Evolutionary conservation across 2,329 filamentous ascomycete genomes (phyloP).

Genomic region (Raffaelea arxii): DNA sequence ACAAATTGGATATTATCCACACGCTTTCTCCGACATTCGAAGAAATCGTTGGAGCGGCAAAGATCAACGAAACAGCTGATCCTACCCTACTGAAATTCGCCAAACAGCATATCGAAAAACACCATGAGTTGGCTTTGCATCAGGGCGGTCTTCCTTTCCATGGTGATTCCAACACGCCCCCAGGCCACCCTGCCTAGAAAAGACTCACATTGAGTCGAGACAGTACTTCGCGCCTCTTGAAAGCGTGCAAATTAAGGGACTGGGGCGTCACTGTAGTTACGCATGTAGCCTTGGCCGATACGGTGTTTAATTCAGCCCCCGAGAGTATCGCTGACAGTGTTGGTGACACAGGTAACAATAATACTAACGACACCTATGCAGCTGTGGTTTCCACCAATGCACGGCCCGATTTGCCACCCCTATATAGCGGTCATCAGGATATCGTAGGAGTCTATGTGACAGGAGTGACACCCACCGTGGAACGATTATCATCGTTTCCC

Average conservation of each 20-base stretch:
- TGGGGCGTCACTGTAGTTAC: background rate
- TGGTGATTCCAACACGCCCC: background rate
- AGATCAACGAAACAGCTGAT: background rate
- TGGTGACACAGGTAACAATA: background rate
- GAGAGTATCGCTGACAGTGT: no score
- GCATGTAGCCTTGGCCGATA: background rate
- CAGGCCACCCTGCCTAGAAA: no score
- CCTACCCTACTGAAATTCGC: background rate
- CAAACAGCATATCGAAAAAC: background rate
- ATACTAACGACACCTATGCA: background rate
- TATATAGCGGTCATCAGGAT: background rate
- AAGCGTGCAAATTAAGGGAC: background rate
- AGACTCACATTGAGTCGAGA: background rate
- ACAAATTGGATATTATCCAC: no score
- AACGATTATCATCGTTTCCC: background rate
- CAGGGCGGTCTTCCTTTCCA: background rate
- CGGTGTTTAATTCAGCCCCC: background rate
- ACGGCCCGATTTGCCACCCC: background rate
- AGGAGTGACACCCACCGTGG: background rate
- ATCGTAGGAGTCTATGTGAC: background rate
- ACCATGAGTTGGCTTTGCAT: background rate
- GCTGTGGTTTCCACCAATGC: background rate
- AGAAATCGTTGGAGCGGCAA: background rate
- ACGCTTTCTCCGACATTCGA: background rate
- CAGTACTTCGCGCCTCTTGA: background rate